Conservation (phyloP, 352 stramenopile genomes). For the Achlya hypogyna region DNA sequence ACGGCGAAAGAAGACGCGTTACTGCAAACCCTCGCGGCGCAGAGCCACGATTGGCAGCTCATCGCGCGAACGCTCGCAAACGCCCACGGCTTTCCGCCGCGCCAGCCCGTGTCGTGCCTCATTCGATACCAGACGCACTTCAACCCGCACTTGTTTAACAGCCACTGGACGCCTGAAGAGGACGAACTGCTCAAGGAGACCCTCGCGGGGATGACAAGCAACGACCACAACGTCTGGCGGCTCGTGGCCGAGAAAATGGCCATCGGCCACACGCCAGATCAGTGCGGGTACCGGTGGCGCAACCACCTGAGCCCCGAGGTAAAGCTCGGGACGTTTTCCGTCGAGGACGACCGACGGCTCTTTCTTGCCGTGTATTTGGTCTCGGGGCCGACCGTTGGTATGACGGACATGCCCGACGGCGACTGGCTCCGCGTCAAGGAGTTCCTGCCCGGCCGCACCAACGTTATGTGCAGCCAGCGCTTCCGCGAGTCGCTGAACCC, state of each 20-base stretch:
- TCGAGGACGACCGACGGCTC: constrained; percentile 14
- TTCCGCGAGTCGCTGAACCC: constrained; percentile 11
- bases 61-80: background rate
- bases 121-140: constrained; percentile 4
- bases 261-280: background rate
- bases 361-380: background rate
- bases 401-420: background rate
- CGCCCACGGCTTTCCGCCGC: background rate
- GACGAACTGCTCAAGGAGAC: constrained; percentile 3
- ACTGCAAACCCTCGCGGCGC: background rate
- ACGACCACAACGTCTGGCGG: constrained; percentile 11
- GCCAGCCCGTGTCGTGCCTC: constrained; percentile 2
- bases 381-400: background rate
- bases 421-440: constrained; percentile 9
- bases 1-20: background rate
- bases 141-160: background rate
- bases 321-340: background rate
- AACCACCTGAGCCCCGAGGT: background rate
- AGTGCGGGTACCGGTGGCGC: constrained; percentile 18
- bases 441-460: background rate
- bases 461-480: constrained; percentile 4
- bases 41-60: background rate
- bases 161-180: constrained; percentile 9
- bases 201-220: background rate
- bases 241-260: constrained; percentile 13